Evolutionary conservation across 2,329 filamentous ascomycete species (phyloP), one percentile per base, ranked within the genome.

Genomic region (Aplosporella prunicola): DNA sequence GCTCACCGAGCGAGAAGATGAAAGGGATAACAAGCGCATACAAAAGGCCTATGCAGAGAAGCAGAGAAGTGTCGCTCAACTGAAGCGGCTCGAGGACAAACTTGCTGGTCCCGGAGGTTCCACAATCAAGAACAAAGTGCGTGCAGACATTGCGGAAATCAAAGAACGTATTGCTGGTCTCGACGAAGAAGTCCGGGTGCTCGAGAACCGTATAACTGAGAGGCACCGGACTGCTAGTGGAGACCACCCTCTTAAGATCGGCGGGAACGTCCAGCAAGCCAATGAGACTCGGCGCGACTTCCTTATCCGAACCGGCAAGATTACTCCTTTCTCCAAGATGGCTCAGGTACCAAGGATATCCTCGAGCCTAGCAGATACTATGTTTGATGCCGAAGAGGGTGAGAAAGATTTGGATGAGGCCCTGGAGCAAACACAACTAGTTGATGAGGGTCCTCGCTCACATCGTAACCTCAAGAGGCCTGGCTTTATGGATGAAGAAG

Each of bases 241-340:
- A 9, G 58, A 61, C 3, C 60, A 64, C 2, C 63, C 67, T 8
- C 49, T 60, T 6, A 60, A 58, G 20, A 55, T 60, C 14, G 65
- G 62, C 31, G 72, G 71, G 18, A 76, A 72, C 35, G 69, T 71
- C 41, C 76, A 75, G 37, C 62, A 89, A 40, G 78, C 83, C 1
- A 83, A 83, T 43, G 91, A 96, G 63, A 86, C 75, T 16, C 78
- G 85, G 43, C 76, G 88, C 34, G 88, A 94, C 31, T 98, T 83
- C 55, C 72, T 98, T 31, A 91, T 98, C 32, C 78, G 91, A 18
- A 98, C 89, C 0, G 91, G 91, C 43, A 96, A 96, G 62, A 96
- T 98, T 48, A 98, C 91, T 0, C 91, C 91, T 0, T 98, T 98
- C 52, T 83, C 87, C 6, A 83, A 80, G 45, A 74, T 93, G 49